These are phyloP conservation scores for Coniosporium apollinis DNA, from an alignment of 495 filamentous ascomycete genomes.

Conservation along the genomic window DNA sequence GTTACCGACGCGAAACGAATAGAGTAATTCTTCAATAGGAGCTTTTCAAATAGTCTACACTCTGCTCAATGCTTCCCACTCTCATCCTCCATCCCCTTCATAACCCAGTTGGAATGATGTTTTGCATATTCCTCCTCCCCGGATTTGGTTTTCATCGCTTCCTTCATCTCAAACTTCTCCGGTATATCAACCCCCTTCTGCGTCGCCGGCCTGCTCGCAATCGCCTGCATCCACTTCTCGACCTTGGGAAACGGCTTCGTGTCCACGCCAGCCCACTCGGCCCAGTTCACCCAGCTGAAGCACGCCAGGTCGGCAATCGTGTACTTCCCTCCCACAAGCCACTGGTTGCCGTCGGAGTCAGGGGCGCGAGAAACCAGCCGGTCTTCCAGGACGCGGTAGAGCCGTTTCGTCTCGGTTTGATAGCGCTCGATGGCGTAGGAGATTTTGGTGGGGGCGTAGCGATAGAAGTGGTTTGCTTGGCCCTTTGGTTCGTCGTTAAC, in stretches of 20 bases:
- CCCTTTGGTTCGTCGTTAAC: slow-evolving; percentile 19
- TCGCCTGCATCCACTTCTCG: slow-evolving; percentile 10
- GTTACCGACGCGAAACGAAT: too few relatives aligned
- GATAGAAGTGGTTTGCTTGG: slow-evolving; percentile 69
- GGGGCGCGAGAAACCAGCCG: slow-evolving; percentile 3
- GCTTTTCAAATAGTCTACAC: too few relatives aligned
- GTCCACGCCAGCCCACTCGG: slow-evolving; percentile 14
- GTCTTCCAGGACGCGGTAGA: slow-evolving; percentile 54
- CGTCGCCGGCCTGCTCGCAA: slow-evolving; percentile 6
- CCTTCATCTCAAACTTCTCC: slow-evolving; percentile 14
- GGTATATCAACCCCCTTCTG: slow-evolving; percentile 10
- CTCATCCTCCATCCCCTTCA: slow-evolving; percentile 12
- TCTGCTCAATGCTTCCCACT: slow-evolving; percentile 12
- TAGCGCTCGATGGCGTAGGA: slow-evolving; percentile 67
- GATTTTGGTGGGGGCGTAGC: slow-evolving; percentile 72
- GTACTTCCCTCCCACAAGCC: slow-evolving; percentile 11
- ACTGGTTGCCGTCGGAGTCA: neutral
- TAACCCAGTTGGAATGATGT: slow-evolving; percentile 12
- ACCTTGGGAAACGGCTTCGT: slow-evolving; percentile 6
- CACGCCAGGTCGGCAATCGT: slow-evolving; percentile 10
- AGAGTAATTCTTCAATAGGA: too few relatives aligned
- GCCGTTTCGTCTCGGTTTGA: slow-evolving; percentile 53
- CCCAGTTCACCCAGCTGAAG: slow-evolving; percentile 16
- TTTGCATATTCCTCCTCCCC: slow-evolving; percentile 13
- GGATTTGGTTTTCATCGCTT: slow-evolving; percentile 12